A percentile compares a stretch with the other conserved stretches of the same genome.
Conservation (phyloP, 345 rosid genomes). For the Camelina neglecta region DNA sequence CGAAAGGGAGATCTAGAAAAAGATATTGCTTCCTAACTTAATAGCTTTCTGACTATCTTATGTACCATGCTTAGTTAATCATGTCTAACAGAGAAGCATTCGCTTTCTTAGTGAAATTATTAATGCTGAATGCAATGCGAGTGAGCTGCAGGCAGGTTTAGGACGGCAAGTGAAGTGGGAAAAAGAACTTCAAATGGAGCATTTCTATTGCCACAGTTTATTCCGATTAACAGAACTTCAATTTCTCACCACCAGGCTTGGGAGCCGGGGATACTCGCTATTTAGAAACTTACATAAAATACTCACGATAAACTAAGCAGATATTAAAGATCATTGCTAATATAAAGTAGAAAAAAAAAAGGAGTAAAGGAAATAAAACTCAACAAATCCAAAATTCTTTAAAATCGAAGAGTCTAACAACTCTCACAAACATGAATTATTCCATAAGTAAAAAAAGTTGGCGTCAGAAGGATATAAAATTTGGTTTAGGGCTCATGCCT, state of each 20-base stretch:
- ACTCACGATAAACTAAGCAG: neutral
- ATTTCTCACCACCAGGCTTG: neutral
- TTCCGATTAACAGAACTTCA: neutral
- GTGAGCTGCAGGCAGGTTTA: neutral
- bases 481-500: constrained; percentile 23
- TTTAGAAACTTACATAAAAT: no score
- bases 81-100: neutral
- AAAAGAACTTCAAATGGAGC: neutral
- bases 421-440: constrained; percentile 31
- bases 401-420: constrained; percentile 11
- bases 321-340: no score
- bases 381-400: constrained; percentile 9
- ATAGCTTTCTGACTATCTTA: neutral
- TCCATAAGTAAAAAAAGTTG: constrained; percentile 19
- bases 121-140: neutral
- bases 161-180: neutral
- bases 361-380: neutral
- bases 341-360: no score
- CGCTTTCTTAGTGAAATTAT: neutral
- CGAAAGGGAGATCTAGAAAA: constrained; percentile 46
- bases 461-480: constrained; percentile 26
- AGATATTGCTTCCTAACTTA: constrained; percentile 45
- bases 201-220: no score
- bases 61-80: neutral
- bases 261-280: neutral